Percentiles rank a stretch among this genome's conserved stretches.
phyloP scores from a whole-genome alignment of 495 filamentous ascomycete species.

The Podospora comata region DNA sequence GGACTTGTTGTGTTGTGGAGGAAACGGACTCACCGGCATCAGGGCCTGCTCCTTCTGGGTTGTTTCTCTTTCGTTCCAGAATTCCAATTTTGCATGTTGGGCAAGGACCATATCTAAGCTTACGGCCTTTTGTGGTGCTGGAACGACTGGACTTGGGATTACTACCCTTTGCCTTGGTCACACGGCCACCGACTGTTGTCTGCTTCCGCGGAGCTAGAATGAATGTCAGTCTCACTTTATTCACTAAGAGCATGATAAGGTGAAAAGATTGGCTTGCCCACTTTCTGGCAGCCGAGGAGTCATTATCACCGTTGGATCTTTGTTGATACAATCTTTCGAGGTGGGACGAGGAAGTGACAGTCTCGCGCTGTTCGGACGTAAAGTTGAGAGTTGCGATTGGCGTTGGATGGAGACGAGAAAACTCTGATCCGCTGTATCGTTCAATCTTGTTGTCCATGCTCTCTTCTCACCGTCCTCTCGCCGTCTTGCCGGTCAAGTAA shows the following conservation, averaged over 20 bases:
- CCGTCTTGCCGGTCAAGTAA: background rate
- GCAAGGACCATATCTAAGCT: background rate
- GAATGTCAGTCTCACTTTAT: background rate
- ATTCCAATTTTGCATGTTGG: background rate
- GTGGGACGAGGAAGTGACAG: background rate
- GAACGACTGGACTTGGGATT: background rate
- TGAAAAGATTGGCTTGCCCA: background rate
- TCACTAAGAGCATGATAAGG: background rate
- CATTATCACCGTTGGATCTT: background rate
- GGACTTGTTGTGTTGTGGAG: background rate
- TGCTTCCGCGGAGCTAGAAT: background rate
- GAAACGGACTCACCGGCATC: background rate
- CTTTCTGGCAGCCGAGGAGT: background rate
- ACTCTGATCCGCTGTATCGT: background rate
- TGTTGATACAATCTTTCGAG: background rate
- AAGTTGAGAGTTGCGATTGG: background rate
- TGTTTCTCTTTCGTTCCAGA: background rate
- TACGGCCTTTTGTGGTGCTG: background rate
- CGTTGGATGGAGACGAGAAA: background rate
- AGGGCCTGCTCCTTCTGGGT: background rate
- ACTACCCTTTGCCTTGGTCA: background rate
- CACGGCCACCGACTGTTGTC: background rate
- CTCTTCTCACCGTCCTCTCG: background rate
- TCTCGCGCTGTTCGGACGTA: background rate
- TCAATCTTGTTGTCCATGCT: background rate